Base-by-base conservation (phyloP, 2,329 filamentous ascomycete species). In the Rutstroemia sp. region DNA sequence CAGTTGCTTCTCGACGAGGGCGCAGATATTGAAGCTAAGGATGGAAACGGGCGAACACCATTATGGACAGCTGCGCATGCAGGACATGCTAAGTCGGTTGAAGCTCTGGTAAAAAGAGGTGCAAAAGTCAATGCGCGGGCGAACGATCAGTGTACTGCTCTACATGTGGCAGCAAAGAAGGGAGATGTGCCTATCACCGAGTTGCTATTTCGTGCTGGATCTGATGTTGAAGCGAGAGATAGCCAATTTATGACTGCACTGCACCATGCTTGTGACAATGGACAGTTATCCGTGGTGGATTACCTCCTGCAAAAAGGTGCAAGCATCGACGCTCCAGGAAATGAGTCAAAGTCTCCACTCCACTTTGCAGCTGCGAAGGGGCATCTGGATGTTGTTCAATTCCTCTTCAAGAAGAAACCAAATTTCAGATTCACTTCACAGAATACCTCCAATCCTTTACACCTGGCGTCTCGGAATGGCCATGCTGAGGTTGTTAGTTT, bases 141-240 rank as follows among this genome's bases (percentile, higher is more conserved):
- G 7, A 54, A 53, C 23, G 47, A 57, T 25, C 54, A 57, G 27
- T 48, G 56, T 36, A 59, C 57, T 1, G 39, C 58, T 19, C 9
- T 58, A 14, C 58, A 60, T 19, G 19, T 44, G 12, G 57, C 52
- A 50, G 44, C 56, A 5, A 56, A 53, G n/a, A 14, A 34, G 17
- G 57, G 57, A 49, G 30, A 60, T 16, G 49, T 14, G 38, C 38
- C 48, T n/a, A 54, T 58, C 4, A 45, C 27, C 7, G 58, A 58
- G 12, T 21, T 58, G 9, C 36, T 60, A 14, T 23, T 58, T 21
- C 48, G 49, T 9, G 25, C 40, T 7, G 55, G 55, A n/a, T 38
- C 49, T 5, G 46, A 56, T 17, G 38, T 60, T 4, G 53, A 60
- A 16, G 48, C 45, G 3, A 51, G 50, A 54, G 55, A 54, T 34